A percentile compares a stretch with the other conserved stretches of the same genome.
These are phyloP conservation scores for Beta lomatogona DNA, from an alignment of 179 eudicot genomes.

Conservation along the genomic window DNA sequence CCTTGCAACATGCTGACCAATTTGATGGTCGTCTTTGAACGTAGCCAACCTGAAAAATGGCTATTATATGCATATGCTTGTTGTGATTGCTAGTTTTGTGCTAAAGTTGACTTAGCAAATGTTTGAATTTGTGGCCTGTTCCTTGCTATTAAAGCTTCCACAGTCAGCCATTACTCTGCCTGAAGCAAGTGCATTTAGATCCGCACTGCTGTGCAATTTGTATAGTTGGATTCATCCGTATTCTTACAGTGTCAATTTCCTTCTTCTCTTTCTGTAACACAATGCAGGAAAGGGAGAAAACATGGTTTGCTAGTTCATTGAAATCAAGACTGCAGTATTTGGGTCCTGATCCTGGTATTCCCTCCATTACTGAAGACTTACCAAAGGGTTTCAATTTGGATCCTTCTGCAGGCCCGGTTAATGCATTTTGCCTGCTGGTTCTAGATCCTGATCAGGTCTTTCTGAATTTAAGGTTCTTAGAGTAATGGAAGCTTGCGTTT, in stretches of 20 bases:
- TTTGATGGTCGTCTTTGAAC: neutral
- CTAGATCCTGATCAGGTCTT: conserved; percentile 79
- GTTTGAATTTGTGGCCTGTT: neutral
- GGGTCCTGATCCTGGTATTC: conserved; percentile 81
- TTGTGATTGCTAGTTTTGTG: neutral
- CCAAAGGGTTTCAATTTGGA: conserved; percentile 52
- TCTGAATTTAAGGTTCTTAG: neutral
- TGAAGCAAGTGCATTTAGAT: neutral
- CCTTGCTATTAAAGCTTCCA: neutral
- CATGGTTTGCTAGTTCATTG: conserved; percentile 81
- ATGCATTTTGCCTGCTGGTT: conserved; percentile 68
- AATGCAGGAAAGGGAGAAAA: conserved; percentile 81
- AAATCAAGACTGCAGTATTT: conserved; percentile 83
- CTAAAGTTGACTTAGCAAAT: neutral
- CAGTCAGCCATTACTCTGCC: neutral
- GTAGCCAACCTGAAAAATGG: neutral
- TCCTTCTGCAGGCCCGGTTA: conserved; percentile 70
- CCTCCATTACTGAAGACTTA: conserved; percentile 46
- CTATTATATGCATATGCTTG: neutral
- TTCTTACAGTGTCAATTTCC: neutral
- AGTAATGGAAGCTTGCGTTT: conserved; percentile 7
- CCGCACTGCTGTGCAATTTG: neutral
- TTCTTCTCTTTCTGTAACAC: neutral
- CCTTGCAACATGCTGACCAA: neutral
- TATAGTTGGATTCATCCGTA: neutral